Evolutionary conservation across 2,329 filamentous ascomycete genomes (phyloP), one percentile per base, ranked within the genome.

Genomic region (Tolypocladium capitatum): DNA sequence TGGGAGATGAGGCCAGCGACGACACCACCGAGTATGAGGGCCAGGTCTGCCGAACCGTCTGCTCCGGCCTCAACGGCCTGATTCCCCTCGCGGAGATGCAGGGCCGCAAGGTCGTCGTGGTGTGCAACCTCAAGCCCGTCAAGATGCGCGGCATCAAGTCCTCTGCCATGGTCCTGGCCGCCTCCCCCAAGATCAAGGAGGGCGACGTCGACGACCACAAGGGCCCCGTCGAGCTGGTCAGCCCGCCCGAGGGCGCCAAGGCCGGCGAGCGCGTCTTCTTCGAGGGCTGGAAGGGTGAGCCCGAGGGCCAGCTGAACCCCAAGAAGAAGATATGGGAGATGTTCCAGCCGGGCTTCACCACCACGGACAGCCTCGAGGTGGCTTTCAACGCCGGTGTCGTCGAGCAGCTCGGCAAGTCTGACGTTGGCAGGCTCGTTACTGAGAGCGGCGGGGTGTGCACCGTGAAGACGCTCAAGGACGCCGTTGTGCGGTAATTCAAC

Each of bases 241-340:
- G 72, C 52, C 90, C 91, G 1, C 92, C 92, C 1, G 78, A 75
- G 18, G 87, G 78, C 36, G 76, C 86, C 40, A 80, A 83, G 62
- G 87, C 90, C 6, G 92, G 92, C 49, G 88, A 95, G 63, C 75
- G 86, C 14, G 86, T 97, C 46, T 90, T 76, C 75, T 98, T 98
- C 63, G 86, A 97, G 63, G 92, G 92, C 43, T 98, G 87, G 83
- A 76, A 87, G 66, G 90, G 88, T 50, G 86, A 94, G 73, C 89
- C 92, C 0, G 92, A 98, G 76, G 84, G 83, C 52, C 80, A 91
- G 46, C 76, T 98, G 49, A 98, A 97, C 76, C 92, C 92, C 49
- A 98, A 98, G 83, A 98, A 97, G 82, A 97, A 97, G 82, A 74
- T 97, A 52, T 97, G 91, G 90, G 92, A 98, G 75, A 87, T 78